Conservation (phyloP, 768 basidiomycete genomes). For the Tulasnella sp. region DNA sequence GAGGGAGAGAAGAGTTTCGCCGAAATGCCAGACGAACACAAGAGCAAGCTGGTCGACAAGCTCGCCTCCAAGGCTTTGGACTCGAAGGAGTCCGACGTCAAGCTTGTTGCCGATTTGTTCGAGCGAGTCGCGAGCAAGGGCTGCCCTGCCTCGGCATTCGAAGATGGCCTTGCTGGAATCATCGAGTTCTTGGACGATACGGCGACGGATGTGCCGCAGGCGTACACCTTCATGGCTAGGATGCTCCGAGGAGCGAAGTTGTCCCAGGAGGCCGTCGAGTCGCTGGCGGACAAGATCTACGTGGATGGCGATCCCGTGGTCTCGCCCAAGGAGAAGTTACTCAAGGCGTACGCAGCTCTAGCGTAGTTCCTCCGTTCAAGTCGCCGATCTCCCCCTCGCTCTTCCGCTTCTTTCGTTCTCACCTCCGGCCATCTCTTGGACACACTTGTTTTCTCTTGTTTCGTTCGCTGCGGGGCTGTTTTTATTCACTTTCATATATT, state of each 20-base stretch:
- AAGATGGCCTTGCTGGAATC: conserved; percentile 64
- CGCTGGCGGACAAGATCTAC: conserved; percentile 36
- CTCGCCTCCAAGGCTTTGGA: conserved; percentile 71
- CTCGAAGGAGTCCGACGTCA: conserved; percentile 74
- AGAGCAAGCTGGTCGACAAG: conserved; percentile 65
- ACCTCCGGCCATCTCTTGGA: not conserved
- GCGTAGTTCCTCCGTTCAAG: not conserved
- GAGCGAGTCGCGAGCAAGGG: conserved; percentile 51
- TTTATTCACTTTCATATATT: conserved; percentile 18
- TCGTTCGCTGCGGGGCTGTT: conserved; percentile 4
- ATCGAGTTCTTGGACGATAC: conserved; percentile 83
- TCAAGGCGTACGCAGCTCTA: conserved; percentile 30
- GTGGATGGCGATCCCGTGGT: conserved; percentile 38
- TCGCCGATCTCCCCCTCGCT: not conserved
- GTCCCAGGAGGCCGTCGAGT: conserved; percentile 46
- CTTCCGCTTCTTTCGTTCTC: not conserved
- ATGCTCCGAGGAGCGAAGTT: conserved; percentile 69
- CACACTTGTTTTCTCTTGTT: not conserved
- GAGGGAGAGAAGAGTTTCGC: conserved; percentile 88
- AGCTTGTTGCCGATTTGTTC: conserved; percentile 75
- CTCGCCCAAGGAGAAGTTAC: conserved; percentile 39
- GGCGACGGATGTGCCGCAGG: conserved; percentile 85
- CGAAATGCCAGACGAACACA: conserved; percentile 60
- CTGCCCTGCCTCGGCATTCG: conserved; percentile 58
- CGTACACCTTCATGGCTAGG: conserved; percentile 66